A percentile compares a stretch with the other conserved stretches of the same genome.
These are phyloP conservation scores for Saururus chinensis DNA, from an alignment of 164 flowering plant genomes.

Conservation along the genomic window DNA sequence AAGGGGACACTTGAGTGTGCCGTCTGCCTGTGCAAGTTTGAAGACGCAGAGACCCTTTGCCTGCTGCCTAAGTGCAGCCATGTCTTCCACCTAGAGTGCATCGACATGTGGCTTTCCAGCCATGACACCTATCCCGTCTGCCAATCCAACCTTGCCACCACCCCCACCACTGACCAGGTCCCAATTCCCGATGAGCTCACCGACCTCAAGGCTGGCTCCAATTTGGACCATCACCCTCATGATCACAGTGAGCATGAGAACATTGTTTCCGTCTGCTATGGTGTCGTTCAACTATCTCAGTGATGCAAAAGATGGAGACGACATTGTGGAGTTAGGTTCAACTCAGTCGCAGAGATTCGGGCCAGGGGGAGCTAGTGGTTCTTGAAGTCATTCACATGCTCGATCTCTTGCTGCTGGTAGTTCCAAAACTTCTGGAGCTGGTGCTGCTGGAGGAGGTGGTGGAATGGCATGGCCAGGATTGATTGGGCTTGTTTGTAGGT, in stretches of 20 bases:
- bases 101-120: conserved; percentile 27
- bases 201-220: conserved; percentile 5
- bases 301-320: no score
- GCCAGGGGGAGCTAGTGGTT: no score
- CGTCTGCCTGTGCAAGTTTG: conserved; percentile 29
- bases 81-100: conserved; percentile 36
- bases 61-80: conserved; percentile 36
- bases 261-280: no score
- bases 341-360: no score
- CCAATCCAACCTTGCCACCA: conserved; percentile 15
- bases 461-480: no score
- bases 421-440: no score
- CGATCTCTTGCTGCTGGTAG: no score
- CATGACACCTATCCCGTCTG: conserved; percentile 41
- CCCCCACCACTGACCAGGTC: conserved; percentile 18
- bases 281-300: no score
- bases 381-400: no score
- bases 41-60: conserved; percentile 26
- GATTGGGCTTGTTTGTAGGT: no score
- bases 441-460: no score
- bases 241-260: conserved; percentile 1
- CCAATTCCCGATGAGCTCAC: background rate
- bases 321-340: no score
- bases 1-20: conserved; percentile 32
- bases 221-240: conserved; percentile 6